phyloP scores from a whole-genome alignment of 352 stramenopile species.

The Globisporangium takayamanum region DNA sequence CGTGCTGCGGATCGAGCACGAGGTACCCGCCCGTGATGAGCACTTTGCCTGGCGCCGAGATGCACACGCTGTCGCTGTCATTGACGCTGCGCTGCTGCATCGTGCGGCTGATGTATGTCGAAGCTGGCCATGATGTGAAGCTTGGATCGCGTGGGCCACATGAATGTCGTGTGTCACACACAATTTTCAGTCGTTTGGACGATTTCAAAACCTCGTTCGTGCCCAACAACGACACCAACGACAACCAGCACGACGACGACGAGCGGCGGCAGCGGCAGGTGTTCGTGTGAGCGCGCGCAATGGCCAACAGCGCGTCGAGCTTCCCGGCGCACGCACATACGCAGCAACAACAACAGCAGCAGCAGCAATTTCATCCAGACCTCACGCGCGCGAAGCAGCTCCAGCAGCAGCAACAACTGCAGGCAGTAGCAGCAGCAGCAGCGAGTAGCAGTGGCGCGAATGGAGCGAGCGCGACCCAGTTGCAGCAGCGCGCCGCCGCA shows the following conservation, averaged over 20 bases:
- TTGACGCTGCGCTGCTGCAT: not conserved
- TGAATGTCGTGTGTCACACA: too few species aligned
- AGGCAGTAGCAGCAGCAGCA: not conserved
- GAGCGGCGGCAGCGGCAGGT: too few species aligned
- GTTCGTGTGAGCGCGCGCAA: not conserved
- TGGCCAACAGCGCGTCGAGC: not conserved
- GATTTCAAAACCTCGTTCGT: too few species aligned
- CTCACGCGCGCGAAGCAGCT: not conserved
- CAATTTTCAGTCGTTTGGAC: too few species aligned
- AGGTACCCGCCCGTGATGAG: slow-evolving; percentile 95
- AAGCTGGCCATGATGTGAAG: not conserved
- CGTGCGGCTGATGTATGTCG: not conserved
- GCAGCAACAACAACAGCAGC: slow-evolving; percentile 3
- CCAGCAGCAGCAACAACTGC: not conserved
- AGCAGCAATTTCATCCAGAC: not conserved
- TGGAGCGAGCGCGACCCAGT: not conserved
- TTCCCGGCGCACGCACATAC: not conserved
- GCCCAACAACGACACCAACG: too few species aligned
- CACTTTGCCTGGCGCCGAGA: slow-evolving; percentile 96
- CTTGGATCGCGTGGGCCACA: too few species aligned
- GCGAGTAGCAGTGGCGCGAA: not conserved
- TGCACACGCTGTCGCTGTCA: slow-evolving; percentile 23
- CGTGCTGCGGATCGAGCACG: slow-evolving; percentile 89
- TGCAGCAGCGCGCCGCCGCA: not conserved
- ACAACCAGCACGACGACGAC: too few species aligned